These are phyloP conservation scores for Russula lepida DNA, from an alignment of 768 basidiomycete genomes.

Conservation along the genomic window DNA sequence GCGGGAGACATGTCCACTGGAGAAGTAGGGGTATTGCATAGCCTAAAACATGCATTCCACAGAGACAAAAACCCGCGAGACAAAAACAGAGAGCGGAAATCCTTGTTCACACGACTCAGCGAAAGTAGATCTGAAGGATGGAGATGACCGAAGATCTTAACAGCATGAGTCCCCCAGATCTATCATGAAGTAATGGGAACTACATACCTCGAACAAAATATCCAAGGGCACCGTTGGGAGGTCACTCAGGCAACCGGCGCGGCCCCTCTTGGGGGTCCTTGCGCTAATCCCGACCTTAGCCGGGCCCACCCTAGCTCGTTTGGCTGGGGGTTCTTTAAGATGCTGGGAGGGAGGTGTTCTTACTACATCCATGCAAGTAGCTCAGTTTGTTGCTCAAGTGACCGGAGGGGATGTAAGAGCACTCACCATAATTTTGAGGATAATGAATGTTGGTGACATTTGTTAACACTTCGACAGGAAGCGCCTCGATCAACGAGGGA, in stretches of 20 bases:
- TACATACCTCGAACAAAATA: conserved; percentile 26
- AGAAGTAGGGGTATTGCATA: background rate
- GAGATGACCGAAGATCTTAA: conserved; percentile 27
- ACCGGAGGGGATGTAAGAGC: background rate
- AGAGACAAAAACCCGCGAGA: conserved; percentile 20
- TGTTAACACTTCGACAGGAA: background rate
- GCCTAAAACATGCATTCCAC: conserved; percentile 22
- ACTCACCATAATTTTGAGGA: background rate
- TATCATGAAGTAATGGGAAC: background rate
- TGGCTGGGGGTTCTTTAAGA: background rate
- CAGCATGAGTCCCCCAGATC: background rate
- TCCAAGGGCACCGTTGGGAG: conserved; percentile 24
- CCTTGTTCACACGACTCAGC: conserved; percentile 26
- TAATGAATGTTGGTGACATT: background rate
- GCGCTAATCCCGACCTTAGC: no score
- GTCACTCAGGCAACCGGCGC: conserved; percentile 11
- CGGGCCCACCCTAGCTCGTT: background rate
- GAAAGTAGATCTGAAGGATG: conserved; percentile 28
- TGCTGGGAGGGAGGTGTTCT: background rate
- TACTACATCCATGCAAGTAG: background rate
- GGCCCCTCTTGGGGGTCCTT: background rate
- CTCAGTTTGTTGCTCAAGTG: background rate
- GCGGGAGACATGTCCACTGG: conserved; percentile 11
- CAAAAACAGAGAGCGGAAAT: conserved; percentile 26
- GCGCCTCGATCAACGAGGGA: background rate